Evolutionary conservation across 768 basidiomycete species (phyloP), one percentile per base, ranked within the genome.

Genomic region (Inosperma sp.): DNA sequence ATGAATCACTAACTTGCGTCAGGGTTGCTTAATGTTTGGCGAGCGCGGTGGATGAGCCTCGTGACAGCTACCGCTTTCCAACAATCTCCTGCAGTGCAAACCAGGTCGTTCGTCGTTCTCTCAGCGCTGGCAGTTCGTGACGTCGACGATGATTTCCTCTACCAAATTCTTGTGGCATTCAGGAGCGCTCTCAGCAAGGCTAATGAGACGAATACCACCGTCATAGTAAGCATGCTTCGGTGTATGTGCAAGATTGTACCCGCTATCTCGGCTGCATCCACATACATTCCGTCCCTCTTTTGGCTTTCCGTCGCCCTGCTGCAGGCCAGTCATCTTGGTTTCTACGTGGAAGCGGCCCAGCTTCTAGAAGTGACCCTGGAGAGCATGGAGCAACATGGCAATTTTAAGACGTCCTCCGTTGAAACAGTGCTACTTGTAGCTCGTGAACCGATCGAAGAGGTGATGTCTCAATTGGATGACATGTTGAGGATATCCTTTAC

Each of bases 21-120:
- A 89, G 89, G 84, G 9, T 66, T 91, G 3, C 68, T 88, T 25
- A 96, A 96, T 61, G 80, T 88, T 3, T 96, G 93, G 93, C 80
- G 87, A 52, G 90, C 93, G 22, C 78, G 93, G 29, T 95, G 93
- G 92, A 93, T 93, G 86, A 83, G 89, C 34, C 65, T 96, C 51
- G 82, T 92, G 12, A 87, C 88, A 1, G 82, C 89, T 1, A 88
- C 88, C 0, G 91, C 93, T 17, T 95, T 95, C 71, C 93, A 95
- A 60, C 78, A 86, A 40, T 90, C 88, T 3, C 86, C 90, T 0
- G 83, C 86, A 2, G 80, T 93, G n/a, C 93, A 95, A 62, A 82
- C 86, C 22, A 83, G 90, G 8, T 88, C 91, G 0, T 95, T 94
- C 65, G 79, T 88, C 26, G 82, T 86, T 3, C 77, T 96, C 7